Evolutionary conservation across 805 yeast genomes (phyloP), one percentile per base, ranked within the genome.

Genomic region (Torulaspora delbrueckii): DNA sequence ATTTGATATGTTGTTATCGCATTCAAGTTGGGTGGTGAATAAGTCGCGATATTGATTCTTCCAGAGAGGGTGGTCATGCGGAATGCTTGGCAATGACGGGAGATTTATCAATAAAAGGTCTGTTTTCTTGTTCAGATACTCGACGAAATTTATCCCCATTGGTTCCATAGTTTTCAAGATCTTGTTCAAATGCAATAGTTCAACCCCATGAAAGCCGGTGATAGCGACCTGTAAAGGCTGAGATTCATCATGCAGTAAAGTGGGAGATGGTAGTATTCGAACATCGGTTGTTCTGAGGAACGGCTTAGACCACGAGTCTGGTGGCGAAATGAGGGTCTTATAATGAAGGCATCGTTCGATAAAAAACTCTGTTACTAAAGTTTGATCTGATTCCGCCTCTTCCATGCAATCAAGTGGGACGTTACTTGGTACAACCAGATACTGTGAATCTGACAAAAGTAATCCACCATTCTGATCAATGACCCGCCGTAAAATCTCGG

Each of bases 201-300:
- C 95, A 23, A 85, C 79, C 0, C 95, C 95, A 16, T 80, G 74
- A 60, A 83, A 87, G 3, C 96, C 96, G 3, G 87, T 77, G 2
- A 84, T 71, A 50, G 84, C 73, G 3, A 84, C 42, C 66, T 51
- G 41, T 53, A 63, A 18, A 42, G 36, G 37, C 59, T 54, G 4
- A 48, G 69, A 37, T 34, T 42, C 10, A 16, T 45, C 37, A 38
- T 58, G 63, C n/a, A 53, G 25, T 14, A 62, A 37, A 2, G 40
- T 31, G 8, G 23, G 42, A 32, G 66, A 51, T 53, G 70, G 57
- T 44, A 54, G 47, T 42, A 63, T 45, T 37, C 63, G 51, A 48
- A 65, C 62, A 3, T 53, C 32, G 1, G 46, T 32, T 1, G 71
- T 45, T 36, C 64, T 40, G 22, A 46, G 50, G 54, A 76, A 68